phyloP scores from a whole-genome alignment of 768 basidiomycete genomes.

The Mycena filopes region DNA sequence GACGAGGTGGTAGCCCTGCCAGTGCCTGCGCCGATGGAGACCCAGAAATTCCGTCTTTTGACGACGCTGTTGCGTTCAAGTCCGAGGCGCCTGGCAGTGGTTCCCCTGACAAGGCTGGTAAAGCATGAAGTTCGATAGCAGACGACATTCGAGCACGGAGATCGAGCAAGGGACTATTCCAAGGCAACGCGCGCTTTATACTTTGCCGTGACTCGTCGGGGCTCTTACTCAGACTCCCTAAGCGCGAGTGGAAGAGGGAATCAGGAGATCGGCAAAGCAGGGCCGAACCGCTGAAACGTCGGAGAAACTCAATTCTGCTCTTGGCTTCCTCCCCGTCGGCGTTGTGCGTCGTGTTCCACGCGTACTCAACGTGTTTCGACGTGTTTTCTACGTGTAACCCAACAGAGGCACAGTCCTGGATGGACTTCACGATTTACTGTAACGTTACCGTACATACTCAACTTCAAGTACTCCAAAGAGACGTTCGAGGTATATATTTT shows the following conservation, averaged over 20 bases:
- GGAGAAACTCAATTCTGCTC: background rate
- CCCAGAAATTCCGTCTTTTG: background rate
- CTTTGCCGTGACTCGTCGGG: too few relatives aligned
- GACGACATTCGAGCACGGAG: constrained; percentile 17
- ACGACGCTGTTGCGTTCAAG: background rate
- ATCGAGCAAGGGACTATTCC: background rate
- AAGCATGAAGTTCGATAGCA: constrained; percentile 20
- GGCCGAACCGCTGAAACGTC: constrained; percentile 1
- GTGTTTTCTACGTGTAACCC: too few relatives aligned
- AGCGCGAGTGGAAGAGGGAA: background rate
- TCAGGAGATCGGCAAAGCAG: background rate
- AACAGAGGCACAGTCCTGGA: too few relatives aligned
- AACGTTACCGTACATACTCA: too few relatives aligned
- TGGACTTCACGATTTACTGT: too few relatives aligned
- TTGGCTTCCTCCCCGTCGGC: too few relatives aligned
- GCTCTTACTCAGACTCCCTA: background rate
- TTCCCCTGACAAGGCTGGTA: background rate
- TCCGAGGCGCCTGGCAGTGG: background rate
- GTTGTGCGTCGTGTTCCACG: too few relatives aligned
- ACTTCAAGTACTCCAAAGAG: too few relatives aligned
- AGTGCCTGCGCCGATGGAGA: background rate
- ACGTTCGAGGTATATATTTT: too few relatives aligned
- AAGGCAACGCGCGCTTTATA: background rate
- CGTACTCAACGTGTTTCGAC: too few relatives aligned
- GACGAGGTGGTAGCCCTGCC: background rate